Conservation (phyloP, 495 filamentous ascomycete genomes). For the Schizothecium vesticola region DNA sequence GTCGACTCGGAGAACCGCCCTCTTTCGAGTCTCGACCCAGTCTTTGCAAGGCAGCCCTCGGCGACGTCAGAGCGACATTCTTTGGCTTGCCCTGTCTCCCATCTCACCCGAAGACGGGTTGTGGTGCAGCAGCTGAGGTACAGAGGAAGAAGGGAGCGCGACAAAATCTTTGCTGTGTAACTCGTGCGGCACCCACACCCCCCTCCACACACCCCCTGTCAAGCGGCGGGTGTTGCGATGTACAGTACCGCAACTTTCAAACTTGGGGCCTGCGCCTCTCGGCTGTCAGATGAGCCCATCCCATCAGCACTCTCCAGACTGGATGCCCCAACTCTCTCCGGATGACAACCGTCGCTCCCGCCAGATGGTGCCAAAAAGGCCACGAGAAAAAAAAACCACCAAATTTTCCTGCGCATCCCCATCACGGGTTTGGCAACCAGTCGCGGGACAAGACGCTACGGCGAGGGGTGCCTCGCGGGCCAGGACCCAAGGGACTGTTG, state of each 20-base stretch:
- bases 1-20: neutral
- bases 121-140: neutral
- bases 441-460: neutral
- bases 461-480: neutral
- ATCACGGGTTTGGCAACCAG: neutral
- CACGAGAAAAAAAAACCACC: neutral
- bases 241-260: slow-evolving; percentile 5
- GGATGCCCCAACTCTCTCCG: neutral
- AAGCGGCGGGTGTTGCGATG: slow-evolving; percentile 7
- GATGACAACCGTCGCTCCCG: neutral
- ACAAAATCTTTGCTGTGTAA: slow-evolving; percentile 9
- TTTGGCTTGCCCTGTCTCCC: neutral
- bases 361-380: neutral
- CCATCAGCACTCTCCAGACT: neutral
- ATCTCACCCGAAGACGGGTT: neutral
- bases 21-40: neutral
- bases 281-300: slow-evolving; percentile 18
- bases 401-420: neutral
- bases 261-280: slow-evolving; percentile 15
- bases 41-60: neutral
- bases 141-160: neutral
- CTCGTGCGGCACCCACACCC: neutral
- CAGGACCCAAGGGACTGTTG: neutral
- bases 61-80: slow-evolving; percentile 1
- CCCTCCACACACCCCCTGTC: slow-evolving; percentile 5